Conservation (phyloP, 345 rosid genomes). For the Eucalyptus globulus region DNA sequence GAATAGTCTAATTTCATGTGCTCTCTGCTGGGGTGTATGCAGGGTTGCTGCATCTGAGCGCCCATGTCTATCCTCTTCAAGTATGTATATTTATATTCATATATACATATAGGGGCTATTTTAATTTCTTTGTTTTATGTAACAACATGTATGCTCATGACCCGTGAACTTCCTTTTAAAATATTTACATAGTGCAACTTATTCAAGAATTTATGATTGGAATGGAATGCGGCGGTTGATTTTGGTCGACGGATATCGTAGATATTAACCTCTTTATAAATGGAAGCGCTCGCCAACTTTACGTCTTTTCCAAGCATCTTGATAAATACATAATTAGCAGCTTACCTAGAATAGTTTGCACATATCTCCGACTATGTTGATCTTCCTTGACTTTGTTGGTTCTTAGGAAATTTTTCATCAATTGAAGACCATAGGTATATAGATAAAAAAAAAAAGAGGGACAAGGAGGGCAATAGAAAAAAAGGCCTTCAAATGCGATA, state of each 20-base stretch:
- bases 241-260: not conserved
- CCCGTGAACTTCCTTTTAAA: not conserved
- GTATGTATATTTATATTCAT: not conserved
- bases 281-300: not conserved
- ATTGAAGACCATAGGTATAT: not conserved
- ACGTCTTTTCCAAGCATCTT: not conserved
- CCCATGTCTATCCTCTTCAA: not conserved
- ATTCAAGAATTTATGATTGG: not conserved
- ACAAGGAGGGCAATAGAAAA: not conserved
- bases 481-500: fast-evolving
- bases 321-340: not conserved
- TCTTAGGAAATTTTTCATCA: not conserved
- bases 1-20: not conserved
- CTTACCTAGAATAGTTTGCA: not conserved
- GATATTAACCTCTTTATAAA: not conserved
- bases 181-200: not conserved
- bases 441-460: not conserved
- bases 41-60: not conserved
- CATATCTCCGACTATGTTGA: not conserved
- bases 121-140: not conserved
- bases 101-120: not conserved
- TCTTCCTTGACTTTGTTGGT: not conserved
- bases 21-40: not conserved
- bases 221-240: not conserved
- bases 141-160: not conserved